Conservation (phyloP, 768 basidiomycete species). For the Gymnopilus junonius region DNA sequence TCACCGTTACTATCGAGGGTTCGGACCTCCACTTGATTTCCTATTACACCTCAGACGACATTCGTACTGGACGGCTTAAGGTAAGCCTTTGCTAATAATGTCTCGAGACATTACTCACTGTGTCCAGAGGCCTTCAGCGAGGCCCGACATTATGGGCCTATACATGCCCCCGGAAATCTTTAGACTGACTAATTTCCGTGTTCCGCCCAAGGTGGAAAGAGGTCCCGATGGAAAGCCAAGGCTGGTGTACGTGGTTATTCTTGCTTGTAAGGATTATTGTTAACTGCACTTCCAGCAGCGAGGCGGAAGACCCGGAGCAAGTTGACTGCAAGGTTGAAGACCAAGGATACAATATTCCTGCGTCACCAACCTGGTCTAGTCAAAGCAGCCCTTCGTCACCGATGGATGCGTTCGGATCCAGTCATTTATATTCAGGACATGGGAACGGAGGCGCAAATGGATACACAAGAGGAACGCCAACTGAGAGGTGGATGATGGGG, state of each 20-base stretch:
- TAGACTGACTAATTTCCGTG: slow-evolving; percentile 79
- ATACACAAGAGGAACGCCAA: slow-evolving; percentile 30
- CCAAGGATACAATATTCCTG: slow-evolving; percentile 42
- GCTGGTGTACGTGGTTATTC: slow-evolving; percentile 55
- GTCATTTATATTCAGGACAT: slow-evolving; percentile 33
- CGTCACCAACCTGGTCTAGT: slow-evolving; percentile 42
- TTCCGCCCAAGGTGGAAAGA: slow-evolving; percentile 79
- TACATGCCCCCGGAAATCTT: slow-evolving; percentile 80
- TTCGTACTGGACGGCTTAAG: slow-evolving; percentile 68
- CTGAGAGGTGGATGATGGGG: slow-evolving; percentile 33
- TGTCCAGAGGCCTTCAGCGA: slow-evolving; percentile 62
- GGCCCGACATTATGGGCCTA: slow-evolving; percentile 73
- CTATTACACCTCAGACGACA: slow-evolving; percentile 83
- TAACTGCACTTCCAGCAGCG: slow-evolving; percentile 34
- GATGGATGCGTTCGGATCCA: slow-evolving; percentile 38
- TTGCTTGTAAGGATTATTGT: slow-evolving; percentile 4
- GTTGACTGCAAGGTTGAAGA: slow-evolving; percentile 56
- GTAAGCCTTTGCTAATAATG: slow-evolving; percentile 26
- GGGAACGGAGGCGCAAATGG: slow-evolving; percentile 22
- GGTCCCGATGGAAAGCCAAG: slow-evolving; percentile 70
- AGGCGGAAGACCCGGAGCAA: slow-evolving; percentile 49
- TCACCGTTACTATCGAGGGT: slow-evolving; percentile 79
- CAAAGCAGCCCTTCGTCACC: slow-evolving; percentile 38
- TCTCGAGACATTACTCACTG: background rate
- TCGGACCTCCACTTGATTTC: slow-evolving; percentile 84